These are phyloP conservation scores for Curvularia sp. DNA, from an alignment of 2,329 filamentous ascomycete genomes.

Conservation along the genomic window DNA sequence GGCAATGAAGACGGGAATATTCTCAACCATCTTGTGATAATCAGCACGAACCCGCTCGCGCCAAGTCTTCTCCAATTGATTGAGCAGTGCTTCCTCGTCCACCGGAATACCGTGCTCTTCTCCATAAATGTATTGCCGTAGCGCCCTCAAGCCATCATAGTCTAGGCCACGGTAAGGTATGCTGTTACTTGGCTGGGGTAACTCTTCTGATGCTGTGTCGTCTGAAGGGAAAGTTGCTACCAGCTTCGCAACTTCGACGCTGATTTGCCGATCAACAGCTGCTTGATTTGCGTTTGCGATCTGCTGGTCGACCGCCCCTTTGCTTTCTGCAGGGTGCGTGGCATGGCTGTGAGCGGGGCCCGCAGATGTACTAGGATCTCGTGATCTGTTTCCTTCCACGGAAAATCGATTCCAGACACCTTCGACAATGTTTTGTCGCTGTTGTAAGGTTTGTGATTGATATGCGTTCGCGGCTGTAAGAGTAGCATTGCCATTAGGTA, in stretches of 20 bases:
- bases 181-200: slow-evolving; percentile 28
- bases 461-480: slow-evolving; percentile 18
- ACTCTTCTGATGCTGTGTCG: slow-evolving; percentile 29
- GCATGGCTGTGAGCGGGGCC: not conserved
- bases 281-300: slow-evolving; percentile 32
- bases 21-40: slow-evolving; percentile 36
- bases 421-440: slow-evolving; percentile 29
- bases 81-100: slow-evolving; percentile 43
- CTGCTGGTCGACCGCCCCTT: slow-evolving; percentile 30
- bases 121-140: slow-evolving; percentile 43
- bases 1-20: slow-evolving; percentile 42
- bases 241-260: slow-evolving; percentile 39
- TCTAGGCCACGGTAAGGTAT: slow-evolving; percentile 41
- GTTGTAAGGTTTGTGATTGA: slow-evolving; percentile 22
- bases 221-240: slow-evolving; percentile 40
- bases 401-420: slow-evolving; percentile 36
- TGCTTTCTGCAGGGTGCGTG: slow-evolving; percentile 23
- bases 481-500: slow-evolving; percentile 13
- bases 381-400: slow-evolving; percentile 24
- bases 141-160: slow-evolving; percentile 38
- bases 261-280: slow-evolving; percentile 36
- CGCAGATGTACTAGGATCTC: slow-evolving; percentile 22
- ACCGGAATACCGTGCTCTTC: slow-evolving; percentile 32
- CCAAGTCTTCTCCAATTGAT: slow-evolving; percentile 42
- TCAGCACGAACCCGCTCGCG: slow-evolving; percentile 40